Conservation (phyloP, 1,284 basidiomycete species). For the Cryptococcus amylolentus region DNA sequence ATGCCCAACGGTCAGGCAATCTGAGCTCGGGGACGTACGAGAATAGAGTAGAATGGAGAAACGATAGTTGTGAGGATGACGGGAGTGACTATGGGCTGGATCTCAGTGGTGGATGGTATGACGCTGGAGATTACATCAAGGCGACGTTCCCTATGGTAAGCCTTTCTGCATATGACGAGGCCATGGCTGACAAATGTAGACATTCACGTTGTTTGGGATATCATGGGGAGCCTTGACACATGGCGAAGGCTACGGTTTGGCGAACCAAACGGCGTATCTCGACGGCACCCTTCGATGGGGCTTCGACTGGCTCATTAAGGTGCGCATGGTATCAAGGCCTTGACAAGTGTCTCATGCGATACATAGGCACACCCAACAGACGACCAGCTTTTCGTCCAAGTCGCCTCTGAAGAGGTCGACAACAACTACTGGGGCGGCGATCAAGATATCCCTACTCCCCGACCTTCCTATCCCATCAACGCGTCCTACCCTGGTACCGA, state of each 20-base stretch:
- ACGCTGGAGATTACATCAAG: conserved; percentile 81
- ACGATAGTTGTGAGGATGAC: conserved; percentile 71
- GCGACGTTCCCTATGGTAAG: conserved; percentile 67
- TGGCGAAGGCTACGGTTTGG: conserved; percentile 74
- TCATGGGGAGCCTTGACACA: conserved; percentile 83
- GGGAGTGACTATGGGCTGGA: conserved; percentile 71
- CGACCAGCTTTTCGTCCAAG: conserved; percentile 71
- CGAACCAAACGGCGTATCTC: conserved; percentile 81
- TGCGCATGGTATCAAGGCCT: conserved; percentile 34
- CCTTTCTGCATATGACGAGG: neutral
- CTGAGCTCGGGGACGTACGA: conserved; percentile 56
- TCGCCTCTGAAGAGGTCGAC: conserved; percentile 65
- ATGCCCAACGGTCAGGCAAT: conserved; percentile 78
- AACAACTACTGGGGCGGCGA: conserved; percentile 79
- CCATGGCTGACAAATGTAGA: conserved; percentile 26
- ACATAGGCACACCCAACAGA: conserved; percentile 72
- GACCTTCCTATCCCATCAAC: conserved; percentile 75
- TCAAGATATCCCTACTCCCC: conserved; percentile 65
- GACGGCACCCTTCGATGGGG: conserved; percentile 85
- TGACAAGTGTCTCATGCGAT: neutral
- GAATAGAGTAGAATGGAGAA: conserved; percentile 81
- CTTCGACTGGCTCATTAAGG: conserved; percentile 85
- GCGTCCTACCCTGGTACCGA: conserved; percentile 78
- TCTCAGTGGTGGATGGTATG: conserved; percentile 82
- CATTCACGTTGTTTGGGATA: conserved; percentile 73